Percentiles rank a stretch among this genome's conserved stretches.
Evolutionary conservation across 2,329 filamentous ascomycete species (phyloP).

Genomic region (Seiridium unicorne): DNA sequence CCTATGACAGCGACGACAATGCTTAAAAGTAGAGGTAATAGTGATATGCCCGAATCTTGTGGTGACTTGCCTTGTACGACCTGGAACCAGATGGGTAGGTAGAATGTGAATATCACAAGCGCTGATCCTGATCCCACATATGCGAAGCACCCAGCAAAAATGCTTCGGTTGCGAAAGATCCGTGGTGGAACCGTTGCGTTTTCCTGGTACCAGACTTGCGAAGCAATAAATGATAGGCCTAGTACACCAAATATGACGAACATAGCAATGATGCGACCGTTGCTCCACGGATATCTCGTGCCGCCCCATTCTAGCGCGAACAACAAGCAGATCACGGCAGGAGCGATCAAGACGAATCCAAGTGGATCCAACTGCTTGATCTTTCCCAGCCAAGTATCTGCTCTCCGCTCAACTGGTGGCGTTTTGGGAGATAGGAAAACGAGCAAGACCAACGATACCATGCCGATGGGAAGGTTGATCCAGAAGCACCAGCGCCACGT

Average conservation of each 20-base stretch:
- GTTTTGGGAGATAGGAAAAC: neutral
- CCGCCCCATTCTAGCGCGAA: constrained; percentile 4
- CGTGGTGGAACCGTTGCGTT: neutral
- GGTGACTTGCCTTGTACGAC: neutral
- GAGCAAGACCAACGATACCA: neutral
- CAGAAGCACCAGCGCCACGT: constrained; percentile 8
- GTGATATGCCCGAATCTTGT: neutral
- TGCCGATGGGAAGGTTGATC: constrained; percentile 6
- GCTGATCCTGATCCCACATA: neutral
- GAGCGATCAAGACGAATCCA: neutral
- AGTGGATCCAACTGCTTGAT: neutral
- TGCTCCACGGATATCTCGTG: neutral
- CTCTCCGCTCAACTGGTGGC: neutral
- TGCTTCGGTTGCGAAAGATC: neutral
- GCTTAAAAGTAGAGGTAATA: neutral
- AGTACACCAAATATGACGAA: neutral
- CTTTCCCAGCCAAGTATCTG: neutral
- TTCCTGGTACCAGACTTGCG: neutral
- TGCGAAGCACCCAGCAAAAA: neutral
- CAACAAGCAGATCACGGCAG: neutral
- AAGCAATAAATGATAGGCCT: neutral
- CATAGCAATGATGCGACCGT: neutral
- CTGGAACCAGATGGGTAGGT: neutral
- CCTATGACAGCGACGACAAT: neutral
- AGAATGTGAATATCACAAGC: neutral